A percentile compares a stretch with the other conserved stretches of the same genome.
Evolutionary conservation across 2,329 filamentous ascomycete species (phyloP).

Genomic region (Myriosclerotinia curreyana): DNA sequence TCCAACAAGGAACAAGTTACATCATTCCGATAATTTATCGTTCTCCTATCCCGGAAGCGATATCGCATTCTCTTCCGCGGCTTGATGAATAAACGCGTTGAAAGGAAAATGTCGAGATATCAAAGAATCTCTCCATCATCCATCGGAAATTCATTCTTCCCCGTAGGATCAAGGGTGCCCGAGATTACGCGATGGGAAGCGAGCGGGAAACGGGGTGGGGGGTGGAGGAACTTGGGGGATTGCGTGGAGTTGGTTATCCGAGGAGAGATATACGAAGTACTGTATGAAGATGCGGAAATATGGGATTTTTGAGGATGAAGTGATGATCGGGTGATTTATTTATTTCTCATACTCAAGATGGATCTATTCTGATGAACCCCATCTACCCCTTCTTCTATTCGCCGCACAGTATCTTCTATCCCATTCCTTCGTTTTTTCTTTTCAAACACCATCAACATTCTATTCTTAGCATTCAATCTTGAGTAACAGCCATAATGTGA

Average conservation of each 20-base stretch:
- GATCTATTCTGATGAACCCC: background rate
- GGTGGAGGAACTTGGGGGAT: background rate
- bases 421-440: no score
- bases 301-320: background rate
- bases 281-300: no score
- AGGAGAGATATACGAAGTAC: no score
- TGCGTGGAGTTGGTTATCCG: background rate
- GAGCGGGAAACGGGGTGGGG: background rate
- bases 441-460: no score
- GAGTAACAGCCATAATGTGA: no score
- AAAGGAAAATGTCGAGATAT: background rate
- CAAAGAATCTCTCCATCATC: background rate
- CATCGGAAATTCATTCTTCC: slow-evolving; percentile 6
- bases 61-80: background rate
- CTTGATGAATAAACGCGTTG: background rate
- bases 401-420: no score
- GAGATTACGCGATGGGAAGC: background rate
- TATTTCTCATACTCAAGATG: background rate
- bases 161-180: background rate
- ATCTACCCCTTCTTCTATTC: no score
- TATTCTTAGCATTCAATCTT: no score
- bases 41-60: background rate
- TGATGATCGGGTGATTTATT: background rate
- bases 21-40: slow-evolving; percentile 11
- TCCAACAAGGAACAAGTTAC: no score